Evolutionary conservation across 768 basidiomycete genomes (phyloP).

Genomic region (Suillus lakei): DNA sequence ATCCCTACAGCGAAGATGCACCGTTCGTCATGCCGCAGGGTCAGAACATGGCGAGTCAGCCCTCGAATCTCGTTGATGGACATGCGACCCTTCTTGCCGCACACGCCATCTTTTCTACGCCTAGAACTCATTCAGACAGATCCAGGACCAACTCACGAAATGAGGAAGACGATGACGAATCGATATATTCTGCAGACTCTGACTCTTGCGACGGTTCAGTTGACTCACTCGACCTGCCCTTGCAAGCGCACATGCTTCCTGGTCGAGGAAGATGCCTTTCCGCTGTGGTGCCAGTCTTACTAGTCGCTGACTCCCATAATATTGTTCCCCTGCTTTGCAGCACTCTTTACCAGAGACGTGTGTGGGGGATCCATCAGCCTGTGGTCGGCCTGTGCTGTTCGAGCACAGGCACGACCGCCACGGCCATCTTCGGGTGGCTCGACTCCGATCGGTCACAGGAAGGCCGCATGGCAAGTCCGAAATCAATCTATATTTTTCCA

Average conservation of each 20-base stretch:
- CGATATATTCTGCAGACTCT: neutral
- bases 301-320: constrained; percentile 7
- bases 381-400: constrained; percentile 9
- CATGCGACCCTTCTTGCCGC: neutral
- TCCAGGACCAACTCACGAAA: neutral
- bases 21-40: constrained; percentile 1
- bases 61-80: neutral
- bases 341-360: constrained; percentile 8
- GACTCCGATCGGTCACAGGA: neutral
- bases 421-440: neutral
- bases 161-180: neutral
- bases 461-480: neutral
- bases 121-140: too few species aligned
- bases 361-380: constrained; percentile 10
- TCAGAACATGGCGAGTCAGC: neutral
- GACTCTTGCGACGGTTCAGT: neutral
- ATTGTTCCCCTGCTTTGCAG: constrained; percentile 6
- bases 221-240: constrained; percentile 7
- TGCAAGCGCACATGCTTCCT: constrained; percentile 6
- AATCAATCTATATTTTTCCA: neutral
- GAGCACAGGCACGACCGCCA: neutral
- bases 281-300: constrained; percentile 6
- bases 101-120: neutral
- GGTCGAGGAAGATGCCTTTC: neutral
- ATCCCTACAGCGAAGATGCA: neutral